These are phyloP conservation scores for Phyllostachys edulis DNA, from an alignment of 176 grass and related monocot genomes.

Conservation along the genomic window DNA sequence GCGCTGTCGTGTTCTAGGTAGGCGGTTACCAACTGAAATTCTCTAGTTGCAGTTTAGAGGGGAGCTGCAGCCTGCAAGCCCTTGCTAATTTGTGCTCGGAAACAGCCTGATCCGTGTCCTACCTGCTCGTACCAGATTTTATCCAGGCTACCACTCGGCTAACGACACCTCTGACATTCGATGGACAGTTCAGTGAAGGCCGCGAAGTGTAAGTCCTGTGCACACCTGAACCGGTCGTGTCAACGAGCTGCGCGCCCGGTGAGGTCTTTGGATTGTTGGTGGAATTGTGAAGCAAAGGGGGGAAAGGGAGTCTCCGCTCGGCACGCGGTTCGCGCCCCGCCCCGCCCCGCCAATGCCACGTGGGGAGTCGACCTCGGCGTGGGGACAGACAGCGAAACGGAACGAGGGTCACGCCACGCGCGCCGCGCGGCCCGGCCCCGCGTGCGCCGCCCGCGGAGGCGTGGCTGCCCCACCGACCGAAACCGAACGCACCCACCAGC, in stretches of 20 bases:
- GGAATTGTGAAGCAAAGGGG: not conserved
- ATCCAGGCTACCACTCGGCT: not conserved
- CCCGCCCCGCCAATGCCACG: not conserved
- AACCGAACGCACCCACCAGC: not conserved
- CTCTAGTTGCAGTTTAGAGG: not conserved
- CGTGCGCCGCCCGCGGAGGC: not conserved
- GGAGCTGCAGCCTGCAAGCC: not conserved
- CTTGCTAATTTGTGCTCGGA: not conserved
- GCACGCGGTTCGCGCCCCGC: too few relatives aligned
- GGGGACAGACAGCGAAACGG: constrained; percentile 23
- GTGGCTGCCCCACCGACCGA: not conserved
- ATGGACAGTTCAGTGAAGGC: not conserved
- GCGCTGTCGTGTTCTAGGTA: not conserved
- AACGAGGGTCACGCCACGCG: not conserved
- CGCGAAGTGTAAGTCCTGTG: not conserved
- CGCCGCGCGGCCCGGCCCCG: not conserved
- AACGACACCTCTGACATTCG: not conserved
- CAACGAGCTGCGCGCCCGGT: not conserved
- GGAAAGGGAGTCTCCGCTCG: not conserved
- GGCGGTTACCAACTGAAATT: not conserved
- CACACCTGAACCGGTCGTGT: not conserved
- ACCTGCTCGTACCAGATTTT: not conserved
- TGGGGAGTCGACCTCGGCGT: not conserved
- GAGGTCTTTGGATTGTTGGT: not conserved
- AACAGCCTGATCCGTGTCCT: not conserved